These are phyloP conservation scores for Dactylis glomerata DNA, from an alignment of 176 grass and related monocot genomes.

Conservation along the genomic window DNA sequence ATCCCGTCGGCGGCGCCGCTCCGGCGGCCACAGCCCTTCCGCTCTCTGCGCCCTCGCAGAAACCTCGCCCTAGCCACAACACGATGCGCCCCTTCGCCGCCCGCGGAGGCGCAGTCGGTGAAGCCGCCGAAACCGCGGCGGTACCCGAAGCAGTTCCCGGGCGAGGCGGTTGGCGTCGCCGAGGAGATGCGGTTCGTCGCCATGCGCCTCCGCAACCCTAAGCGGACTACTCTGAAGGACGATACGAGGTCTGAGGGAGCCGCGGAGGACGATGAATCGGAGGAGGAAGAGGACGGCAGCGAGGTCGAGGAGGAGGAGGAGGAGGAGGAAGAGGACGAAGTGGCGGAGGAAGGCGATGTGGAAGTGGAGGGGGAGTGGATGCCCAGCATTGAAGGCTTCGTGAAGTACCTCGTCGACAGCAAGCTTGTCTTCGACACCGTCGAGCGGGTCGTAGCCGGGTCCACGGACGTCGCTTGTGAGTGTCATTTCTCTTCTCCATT, in stretches of 20 bases:
- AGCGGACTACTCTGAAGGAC: constrained; percentile 33
- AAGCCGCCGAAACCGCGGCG: constrained; percentile 17
- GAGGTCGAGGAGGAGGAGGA: background rate
- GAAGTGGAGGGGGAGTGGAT: constrained; percentile 49
- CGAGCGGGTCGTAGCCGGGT: constrained; percentile 77
- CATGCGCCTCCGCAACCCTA: constrained; percentile 74
- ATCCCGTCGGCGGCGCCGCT: constrained; percentile 19
- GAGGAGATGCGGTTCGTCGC: constrained; percentile 97
- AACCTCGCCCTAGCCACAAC: constrained; percentile 25
- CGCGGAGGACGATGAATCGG: background rate
- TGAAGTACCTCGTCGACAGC: constrained; percentile 82
- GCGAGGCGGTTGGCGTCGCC: constrained; percentile 71
- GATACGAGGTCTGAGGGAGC: background rate
- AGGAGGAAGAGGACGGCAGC: background rate
- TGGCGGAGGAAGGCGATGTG: background rate
- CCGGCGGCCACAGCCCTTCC: background rate
- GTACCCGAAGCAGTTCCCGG: constrained; percentile 57
- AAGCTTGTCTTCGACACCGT: constrained; percentile 89
- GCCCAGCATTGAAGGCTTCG: constrained; percentile 70
- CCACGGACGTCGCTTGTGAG: constrained; percentile 84
- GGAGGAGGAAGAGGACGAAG: background rate
- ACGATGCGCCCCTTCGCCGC: constrained; percentile 37
- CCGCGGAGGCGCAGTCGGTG: background rate
- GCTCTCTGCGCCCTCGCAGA: background rate
- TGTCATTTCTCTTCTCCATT: background rate